phyloP scores from a whole-genome alignment of 2,329 filamentous ascomycete genomes.

The Calcarisporium arbuscula region DNA sequence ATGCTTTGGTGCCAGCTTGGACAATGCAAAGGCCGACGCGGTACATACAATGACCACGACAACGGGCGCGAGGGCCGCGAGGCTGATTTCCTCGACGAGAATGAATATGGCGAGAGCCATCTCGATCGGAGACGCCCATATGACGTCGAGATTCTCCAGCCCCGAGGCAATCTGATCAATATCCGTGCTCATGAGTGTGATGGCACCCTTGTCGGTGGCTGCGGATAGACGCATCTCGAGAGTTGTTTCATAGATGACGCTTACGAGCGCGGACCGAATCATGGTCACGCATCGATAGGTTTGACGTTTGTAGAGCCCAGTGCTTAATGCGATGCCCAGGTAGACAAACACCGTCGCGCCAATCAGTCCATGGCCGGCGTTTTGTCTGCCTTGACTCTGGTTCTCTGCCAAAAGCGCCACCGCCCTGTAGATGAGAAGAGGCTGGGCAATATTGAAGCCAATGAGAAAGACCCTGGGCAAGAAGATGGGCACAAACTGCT shows the following conservation, averaged over 20 bases:
- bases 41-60: slow-evolving; percentile 29
- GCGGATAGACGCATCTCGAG: slow-evolving; percentile 22
- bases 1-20: slow-evolving; percentile 8
- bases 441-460: slow-evolving; percentile 32
- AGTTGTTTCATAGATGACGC: slow-evolving; percentile 27
- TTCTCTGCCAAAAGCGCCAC: slow-evolving; percentile 19
- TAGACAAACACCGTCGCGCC: slow-evolving; percentile 34
- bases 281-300: slow-evolving; percentile 13
- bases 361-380: slow-evolving; percentile 34
- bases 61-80: slow-evolving; percentile 41
- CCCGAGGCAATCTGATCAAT: slow-evolving; percentile 34
- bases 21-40: slow-evolving; percentile 7
- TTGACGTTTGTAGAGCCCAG: slow-evolving; percentile 6
- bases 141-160: slow-evolving; percentile 28
- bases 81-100: slow-evolving; percentile 38
- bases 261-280: slow-evolving; percentile 23
- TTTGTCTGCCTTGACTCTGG: slow-evolving; percentile 9
- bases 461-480: slow-evolving; percentile 18
- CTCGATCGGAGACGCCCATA: slow-evolving; percentile 35
- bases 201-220: slow-evolving; percentile 30
- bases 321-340: slow-evolving; percentile 28
- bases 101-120: slow-evolving; percentile 39
- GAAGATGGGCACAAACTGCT: slow-evolving; percentile 10
- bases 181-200: slow-evolving; percentile 44
- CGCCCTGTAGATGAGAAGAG: slow-evolving; percentile 27